These are phyloP conservation scores for Jackrogersella multiformis DNA, from an alignment of 495 filamentous ascomycete species.

Conservation along the genomic window DNA sequence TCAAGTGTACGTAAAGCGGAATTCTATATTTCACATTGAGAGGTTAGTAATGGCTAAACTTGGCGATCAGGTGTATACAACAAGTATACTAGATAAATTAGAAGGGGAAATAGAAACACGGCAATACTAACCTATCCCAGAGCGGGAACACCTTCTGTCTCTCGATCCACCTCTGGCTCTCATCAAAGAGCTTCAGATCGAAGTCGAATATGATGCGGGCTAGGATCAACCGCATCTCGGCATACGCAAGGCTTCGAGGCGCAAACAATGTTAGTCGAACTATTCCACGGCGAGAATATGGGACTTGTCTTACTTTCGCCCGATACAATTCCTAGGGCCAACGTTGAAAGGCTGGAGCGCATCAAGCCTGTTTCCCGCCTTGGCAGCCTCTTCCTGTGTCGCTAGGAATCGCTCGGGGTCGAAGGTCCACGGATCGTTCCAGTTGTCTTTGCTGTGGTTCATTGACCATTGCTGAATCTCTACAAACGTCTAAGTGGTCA, in stretches of 20 bases:
- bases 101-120: too few relatives aligned
- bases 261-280: conserved; percentile 2
- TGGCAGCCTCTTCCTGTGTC: conserved; percentile 39
- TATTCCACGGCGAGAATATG: neutral
- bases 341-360: conserved; percentile 50
- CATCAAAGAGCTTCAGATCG: conserved; percentile 45
- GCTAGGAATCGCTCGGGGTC: conserved; percentile 51
- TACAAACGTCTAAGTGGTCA: conserved; percentile 41
- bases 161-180: conserved; percentile 46
- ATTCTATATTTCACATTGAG: conserved; percentile 13
- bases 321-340: conserved; percentile 54
- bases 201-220: conserved; percentile 53
- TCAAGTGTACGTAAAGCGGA: conserved; percentile 35
- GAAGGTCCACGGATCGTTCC: conserved; percentile 50
- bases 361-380: conserved; percentile 44
- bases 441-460: conserved; percentile 50
- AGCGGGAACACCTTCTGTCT: conserved; percentile 41
- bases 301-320: conserved; percentile 48
- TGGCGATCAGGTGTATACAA: too few relatives aligned
- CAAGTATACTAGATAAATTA: too few relatives aligned
- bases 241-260: conserved; percentile 46
- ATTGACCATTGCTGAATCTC: conserved; percentile 51
- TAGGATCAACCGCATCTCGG: conserved; percentile 56
- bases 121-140: conserved; percentile 44
- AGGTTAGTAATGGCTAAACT: conserved; percentile 10